phyloP scores from a whole-genome alignment of 163 green algal genomes.

The Volvox carteri region DNA sequence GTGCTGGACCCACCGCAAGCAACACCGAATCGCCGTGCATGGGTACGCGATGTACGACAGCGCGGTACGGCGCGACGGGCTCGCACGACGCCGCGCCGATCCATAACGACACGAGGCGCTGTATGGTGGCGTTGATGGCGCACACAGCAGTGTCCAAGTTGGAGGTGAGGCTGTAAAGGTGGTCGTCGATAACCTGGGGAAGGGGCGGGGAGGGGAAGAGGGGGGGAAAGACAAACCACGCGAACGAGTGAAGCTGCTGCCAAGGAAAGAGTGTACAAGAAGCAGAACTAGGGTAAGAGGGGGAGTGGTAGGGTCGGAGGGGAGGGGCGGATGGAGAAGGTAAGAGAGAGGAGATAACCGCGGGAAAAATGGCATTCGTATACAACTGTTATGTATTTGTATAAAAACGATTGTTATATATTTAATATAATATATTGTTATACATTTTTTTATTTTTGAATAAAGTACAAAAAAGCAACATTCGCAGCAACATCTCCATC shows the following conservation, averaged over 20 bases:
- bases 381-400: no score
- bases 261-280: no score
- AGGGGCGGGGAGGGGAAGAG: neutral
- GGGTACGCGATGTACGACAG: neutral
- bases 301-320: neutral
- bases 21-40: constrained; percentile 45
- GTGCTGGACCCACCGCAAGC: constrained; percentile 4
- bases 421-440: no score
- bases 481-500: no score
- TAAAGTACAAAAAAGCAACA: no score
- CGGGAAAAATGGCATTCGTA: no score
- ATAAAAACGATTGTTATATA: no score
- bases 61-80: constrained; percentile 24
- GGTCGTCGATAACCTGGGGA: constrained; percentile 27
- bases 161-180: constrained; percentile 17
- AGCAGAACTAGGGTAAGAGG: no score
- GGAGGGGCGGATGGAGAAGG: neutral
- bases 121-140: constrained; percentile 19
- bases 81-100: constrained; percentile 14
- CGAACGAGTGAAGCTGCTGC: no score
- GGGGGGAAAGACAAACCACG: no score
- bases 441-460: no score
- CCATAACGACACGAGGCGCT: constrained; percentile 20
- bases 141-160: constrained; percentile 23
- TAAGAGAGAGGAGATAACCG: neutral